phyloP scores from a whole-genome alignment of 768 basidiomycete genomes.

The Xerocomellus amylosporus region DNA sequence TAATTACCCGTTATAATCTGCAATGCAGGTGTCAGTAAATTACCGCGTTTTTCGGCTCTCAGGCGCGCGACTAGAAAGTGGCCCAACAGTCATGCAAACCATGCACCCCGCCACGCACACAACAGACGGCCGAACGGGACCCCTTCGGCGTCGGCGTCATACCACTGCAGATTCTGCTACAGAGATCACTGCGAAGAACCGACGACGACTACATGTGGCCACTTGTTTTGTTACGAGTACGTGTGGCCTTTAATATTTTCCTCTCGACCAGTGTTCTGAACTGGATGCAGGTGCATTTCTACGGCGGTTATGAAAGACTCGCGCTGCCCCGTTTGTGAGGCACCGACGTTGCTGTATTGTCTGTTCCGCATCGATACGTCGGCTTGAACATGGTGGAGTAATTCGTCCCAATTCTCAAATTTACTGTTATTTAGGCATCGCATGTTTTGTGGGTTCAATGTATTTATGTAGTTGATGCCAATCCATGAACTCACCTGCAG shows the following conservation, averaged over 20 bases:
- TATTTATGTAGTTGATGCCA: slow-evolving; percentile 5
- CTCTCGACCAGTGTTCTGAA: neutral
- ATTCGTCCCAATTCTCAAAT: neutral
- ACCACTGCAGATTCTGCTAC: slow-evolving; percentile 52
- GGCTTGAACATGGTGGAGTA: slow-evolving; percentile 11
- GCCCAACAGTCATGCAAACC: slow-evolving; percentile 12
- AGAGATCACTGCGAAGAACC: slow-evolving; percentile 49
- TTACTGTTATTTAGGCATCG: neutral
- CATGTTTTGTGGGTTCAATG: neutral
- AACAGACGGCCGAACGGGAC: slow-evolving; percentile 11
- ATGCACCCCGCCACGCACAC: neutral
- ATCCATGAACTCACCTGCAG: neutral
- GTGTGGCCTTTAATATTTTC: neutral
- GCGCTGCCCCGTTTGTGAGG: slow-evolving; percentile 51
- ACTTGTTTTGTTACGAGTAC: slow-evolving; percentile 55
- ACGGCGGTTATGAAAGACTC: slow-evolving; percentile 45
- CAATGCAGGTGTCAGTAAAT: slow-evolving; percentile 26
- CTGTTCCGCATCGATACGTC: slow-evolving; percentile 50
- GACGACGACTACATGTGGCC: slow-evolving; percentile 62
- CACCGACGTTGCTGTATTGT: slow-evolving; percentile 53
- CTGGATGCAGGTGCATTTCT: slow-evolving; percentile 48
- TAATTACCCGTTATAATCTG: neutral
- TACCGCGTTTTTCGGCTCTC: slow-evolving; percentile 32
- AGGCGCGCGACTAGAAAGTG: slow-evolving; percentile 20
- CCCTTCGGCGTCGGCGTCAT: slow-evolving; percentile 17